Percentiles rank a stretch among this genome's conserved stretches.
These are phyloP conservation scores for Paecilomyces formosus DNA, from an alignment of 2,329 filamentous ascomycete genomes.

Conservation along the genomic window DNA sequence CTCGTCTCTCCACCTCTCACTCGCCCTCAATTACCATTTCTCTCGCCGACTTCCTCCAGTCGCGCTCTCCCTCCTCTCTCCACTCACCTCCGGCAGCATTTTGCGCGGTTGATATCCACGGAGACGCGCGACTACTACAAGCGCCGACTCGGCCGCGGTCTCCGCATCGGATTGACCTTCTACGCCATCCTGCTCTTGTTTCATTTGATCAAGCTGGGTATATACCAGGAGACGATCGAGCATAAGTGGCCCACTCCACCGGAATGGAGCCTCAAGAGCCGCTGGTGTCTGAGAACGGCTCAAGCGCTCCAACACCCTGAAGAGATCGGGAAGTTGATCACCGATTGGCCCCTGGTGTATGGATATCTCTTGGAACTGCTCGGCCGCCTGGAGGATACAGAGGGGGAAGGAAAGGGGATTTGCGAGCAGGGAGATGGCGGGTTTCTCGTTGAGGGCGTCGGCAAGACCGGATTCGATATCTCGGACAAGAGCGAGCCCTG, in stretches of 20 bases:
- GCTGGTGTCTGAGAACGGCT: slow-evolving; percentile 61
- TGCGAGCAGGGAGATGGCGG: slow-evolving; percentile 47
- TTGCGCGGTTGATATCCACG: slow-evolving; percentile 70
- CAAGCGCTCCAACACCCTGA: slow-evolving; percentile 52
- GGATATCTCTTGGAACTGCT: slow-evolving; percentile 55
- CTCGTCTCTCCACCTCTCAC: slow-evolving; percentile 43
- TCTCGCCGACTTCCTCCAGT: slow-evolving; percentile 47
- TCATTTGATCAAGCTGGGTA: slow-evolving; percentile 54
- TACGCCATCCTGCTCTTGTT: slow-evolving; percentile 58
- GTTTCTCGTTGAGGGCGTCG: slow-evolving; percentile 48
- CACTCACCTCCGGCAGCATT: slow-evolving; percentile 45
- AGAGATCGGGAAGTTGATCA: slow-evolving; percentile 44
- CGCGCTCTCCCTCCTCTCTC: slow-evolving; percentile 44
- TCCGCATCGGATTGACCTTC: slow-evolving; percentile 63
- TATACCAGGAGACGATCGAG: slow-evolving; percentile 70
- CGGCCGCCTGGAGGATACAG: slow-evolving; percentile 60
- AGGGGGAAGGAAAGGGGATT: slow-evolving; percentile 61
- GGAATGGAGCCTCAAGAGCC: slow-evolving; percentile 69
- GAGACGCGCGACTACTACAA: slow-evolving; percentile 51
- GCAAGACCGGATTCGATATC: slow-evolving; percentile 58
- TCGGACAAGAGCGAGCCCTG: slow-evolving; percentile 72
- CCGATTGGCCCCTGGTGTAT: slow-evolving; percentile 64
- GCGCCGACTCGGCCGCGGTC: slow-evolving; percentile 51
- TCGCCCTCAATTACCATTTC: slow-evolving; percentile 60
- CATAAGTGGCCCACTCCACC: slow-evolving; percentile 69